Percentiles rank a stretch among this genome's conserved stretches.
Conservation (phyloP, 73 alveolate species). For the Blepharisma japonicum region DNA sequence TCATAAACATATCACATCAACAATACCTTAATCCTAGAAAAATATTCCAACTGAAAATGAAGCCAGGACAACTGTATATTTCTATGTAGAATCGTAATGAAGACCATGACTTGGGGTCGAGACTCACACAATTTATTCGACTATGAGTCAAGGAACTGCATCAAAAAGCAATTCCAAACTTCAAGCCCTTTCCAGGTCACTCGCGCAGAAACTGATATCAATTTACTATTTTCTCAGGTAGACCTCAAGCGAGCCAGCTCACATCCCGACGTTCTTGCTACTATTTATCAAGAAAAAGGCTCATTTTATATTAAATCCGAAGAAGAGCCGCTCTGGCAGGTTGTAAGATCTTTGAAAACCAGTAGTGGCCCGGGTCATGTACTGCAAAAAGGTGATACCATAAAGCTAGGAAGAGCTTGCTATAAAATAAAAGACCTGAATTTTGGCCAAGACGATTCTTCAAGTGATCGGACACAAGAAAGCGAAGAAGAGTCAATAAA, state of each 20-base stretch:
- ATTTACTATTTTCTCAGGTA: not conserved
- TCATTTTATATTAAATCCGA: not conserved
- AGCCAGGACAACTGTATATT: not conserved
- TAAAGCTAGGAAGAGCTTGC: conserved; percentile 26
- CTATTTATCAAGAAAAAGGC: not conserved
- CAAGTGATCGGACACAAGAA: not conserved
- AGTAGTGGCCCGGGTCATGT: not conserved
- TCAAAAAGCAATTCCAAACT: conserved; percentile 32
- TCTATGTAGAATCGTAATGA: conserved; percentile 35
- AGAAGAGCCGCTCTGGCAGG: conserved; percentile 6
- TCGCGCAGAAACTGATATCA: not conserved
- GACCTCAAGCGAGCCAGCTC: conserved; percentile 3
- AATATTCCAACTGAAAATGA: too few species aligned
- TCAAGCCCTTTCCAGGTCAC: not conserved
- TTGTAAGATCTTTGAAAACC: conserved; percentile 15
- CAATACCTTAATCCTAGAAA: too few species aligned
- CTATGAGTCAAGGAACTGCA: conserved; percentile 39
- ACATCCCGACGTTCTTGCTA: not conserved
- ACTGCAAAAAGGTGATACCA: conserved; percentile 7
- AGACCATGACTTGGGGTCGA: conserved; percentile 59
- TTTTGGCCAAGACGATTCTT: not conserved
- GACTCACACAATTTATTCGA: conserved; percentile 65
- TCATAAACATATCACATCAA: too few species aligned
- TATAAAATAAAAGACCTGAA: conserved; percentile 15
- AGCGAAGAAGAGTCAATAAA: not conserved